These are phyloP conservation scores for Termitomyces sp. DNA, from an alignment of 768 basidiomycete species.

Conservation along the genomic window DNA sequence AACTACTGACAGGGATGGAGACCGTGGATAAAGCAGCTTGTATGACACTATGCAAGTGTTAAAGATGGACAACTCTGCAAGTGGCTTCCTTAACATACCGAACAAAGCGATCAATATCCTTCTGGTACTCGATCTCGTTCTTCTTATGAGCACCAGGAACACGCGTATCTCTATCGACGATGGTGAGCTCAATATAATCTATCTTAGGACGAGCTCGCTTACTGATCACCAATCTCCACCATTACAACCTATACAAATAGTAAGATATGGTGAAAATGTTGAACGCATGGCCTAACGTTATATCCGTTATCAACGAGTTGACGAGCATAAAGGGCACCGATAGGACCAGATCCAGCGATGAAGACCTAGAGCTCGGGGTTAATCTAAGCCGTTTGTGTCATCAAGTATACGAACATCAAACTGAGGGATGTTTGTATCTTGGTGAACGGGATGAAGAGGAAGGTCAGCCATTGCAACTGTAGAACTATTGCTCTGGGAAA, in stretches of 20 bases:
- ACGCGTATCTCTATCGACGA: constrained; percentile 1
- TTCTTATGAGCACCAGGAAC: constrained; percentile 21
- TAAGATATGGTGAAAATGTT: neutral
- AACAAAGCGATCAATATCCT: constrained; percentile 27
- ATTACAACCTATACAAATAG: neutral
- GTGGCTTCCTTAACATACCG: neutral
- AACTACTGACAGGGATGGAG: neutral
- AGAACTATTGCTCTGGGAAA: neutral
- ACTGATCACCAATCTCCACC: neutral
- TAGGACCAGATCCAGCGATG: neutral
- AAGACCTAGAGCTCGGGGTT: neutral
- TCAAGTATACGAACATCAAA: neutral
- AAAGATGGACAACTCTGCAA: neutral
- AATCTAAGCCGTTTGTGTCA: neutral
- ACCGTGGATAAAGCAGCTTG: neutral
- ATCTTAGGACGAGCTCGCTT: neutral
- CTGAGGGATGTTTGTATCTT: neutral
- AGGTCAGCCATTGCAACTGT: neutral
- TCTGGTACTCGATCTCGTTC: constrained; percentile 27
- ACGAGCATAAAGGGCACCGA: neutral
- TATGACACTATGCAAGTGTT: neutral
- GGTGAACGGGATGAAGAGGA: neutral
- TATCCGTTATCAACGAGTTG: neutral
- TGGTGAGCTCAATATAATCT: neutral
- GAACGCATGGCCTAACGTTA: neutral